These are phyloP conservation scores for Elsinoe batatas DNA, from an alignment of 2,329 filamentous ascomycete genomes.

Conservation along the genomic window DNA sequence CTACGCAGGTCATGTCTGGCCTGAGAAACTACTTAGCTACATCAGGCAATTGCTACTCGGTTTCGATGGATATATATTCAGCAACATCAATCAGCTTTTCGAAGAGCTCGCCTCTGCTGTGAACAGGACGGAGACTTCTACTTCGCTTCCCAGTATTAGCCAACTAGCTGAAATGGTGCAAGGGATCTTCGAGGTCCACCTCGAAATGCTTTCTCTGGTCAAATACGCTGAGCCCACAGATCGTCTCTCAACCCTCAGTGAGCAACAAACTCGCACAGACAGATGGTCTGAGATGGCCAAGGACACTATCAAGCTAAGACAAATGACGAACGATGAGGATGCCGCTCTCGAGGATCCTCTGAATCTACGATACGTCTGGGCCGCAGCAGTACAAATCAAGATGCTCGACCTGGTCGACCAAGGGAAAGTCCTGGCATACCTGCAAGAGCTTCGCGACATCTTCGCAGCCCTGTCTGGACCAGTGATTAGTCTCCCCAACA, in stretches of 20 bases:
- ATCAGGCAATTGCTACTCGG: constrained; percentile 44
- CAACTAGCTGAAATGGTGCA: constrained; percentile 44
- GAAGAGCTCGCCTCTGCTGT: neutral
- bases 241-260: constrained; percentile 38
- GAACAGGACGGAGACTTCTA: neutral
- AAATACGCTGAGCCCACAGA: constrained; percentile 51
- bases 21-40: constrained; percentile 45
- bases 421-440: constrained; percentile 51
- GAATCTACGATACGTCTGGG: constrained; percentile 55
- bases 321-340: constrained; percentile 26
- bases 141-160: neutral
- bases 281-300: constrained; percentile 52
- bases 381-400: constrained; percentile 52
- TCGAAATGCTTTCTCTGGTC: constrained; percentile 56
- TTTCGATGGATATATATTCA: constrained; percentile 45
- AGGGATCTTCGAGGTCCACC: constrained; percentile 55
- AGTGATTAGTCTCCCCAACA: constrained; percentile 63
- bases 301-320: constrained; percentile 39
- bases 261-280: constrained; percentile 49
- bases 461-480: constrained; percentile 40
- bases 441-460: constrained; percentile 51
- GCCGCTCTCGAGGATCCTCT: constrained; percentile 30
- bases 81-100: neutral
- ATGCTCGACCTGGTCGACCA: constrained; percentile 46
- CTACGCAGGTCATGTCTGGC: constrained; percentile 47